Evolutionary conservation across 257 asterid species (phyloP).

Genomic region (Lantana camara): DNA sequence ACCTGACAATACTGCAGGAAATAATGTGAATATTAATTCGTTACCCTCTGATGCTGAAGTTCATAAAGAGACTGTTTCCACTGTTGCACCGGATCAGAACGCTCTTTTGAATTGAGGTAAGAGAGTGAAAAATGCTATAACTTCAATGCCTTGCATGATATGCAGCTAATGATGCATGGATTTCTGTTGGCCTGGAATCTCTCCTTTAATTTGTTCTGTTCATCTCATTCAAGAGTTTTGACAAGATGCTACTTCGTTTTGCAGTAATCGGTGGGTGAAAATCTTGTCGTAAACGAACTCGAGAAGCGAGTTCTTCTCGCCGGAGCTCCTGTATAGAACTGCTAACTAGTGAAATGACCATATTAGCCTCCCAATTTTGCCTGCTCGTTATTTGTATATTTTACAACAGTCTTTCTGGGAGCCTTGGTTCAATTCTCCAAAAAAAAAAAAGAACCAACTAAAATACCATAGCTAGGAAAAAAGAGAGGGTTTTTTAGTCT

Average conservation of each 20-base stretch:
- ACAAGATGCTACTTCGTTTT: constrained; percentile 11
- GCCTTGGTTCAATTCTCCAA: constrained; percentile 20
- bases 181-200: not conserved
- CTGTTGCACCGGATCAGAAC: constrained; percentile 39
- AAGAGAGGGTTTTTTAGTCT: not conserved
- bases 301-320: constrained; percentile 20
- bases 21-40: constrained; percentile 35
- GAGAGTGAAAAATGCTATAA: constrained; percentile 9
- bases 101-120: constrained; percentile 52
- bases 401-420: not conserved
- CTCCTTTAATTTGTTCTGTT: not conserved
- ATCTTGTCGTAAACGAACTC: constrained; percentile 16
- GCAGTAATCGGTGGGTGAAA: constrained; percentile 30
- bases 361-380: constrained; percentile 12
- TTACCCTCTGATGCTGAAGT: constrained; percentile 31
- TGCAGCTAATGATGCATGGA: constrained; percentile 14
- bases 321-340: constrained; percentile 36
- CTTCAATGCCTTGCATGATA: constrained; percentile 9
- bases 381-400: constrained; percentile 19
- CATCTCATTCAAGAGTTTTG: constrained; percentile 5
- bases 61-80: constrained; percentile 40
- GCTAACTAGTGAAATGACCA: constrained; percentile 19
- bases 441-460: constrained; percentile 4
- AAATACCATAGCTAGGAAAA: constrained; percentile 22
- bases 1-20: constrained; percentile 39